phyloP scores from a whole-genome alignment of 2,329 filamentous ascomycete species.

The Beauveria asiatica region DNA sequence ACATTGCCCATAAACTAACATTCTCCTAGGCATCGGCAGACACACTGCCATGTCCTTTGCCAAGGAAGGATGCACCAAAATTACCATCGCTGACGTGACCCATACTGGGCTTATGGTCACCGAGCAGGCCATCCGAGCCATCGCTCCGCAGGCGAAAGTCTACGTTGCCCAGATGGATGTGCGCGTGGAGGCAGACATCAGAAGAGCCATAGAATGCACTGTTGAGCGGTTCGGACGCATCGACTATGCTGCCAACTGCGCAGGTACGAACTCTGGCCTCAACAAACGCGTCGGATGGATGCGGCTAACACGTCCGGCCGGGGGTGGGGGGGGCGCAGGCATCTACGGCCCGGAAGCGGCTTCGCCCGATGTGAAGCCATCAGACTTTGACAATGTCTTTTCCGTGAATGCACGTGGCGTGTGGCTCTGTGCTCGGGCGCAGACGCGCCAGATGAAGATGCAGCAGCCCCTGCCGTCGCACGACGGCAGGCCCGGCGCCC shows the following conservation, averaged over 20 bases:
- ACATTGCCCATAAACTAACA: not conserved
- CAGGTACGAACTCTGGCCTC: slow-evolving; percentile 19
- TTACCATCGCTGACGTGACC: slow-evolving; percentile 33
- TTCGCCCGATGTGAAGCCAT: slow-evolving; percentile 25
- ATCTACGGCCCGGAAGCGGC: slow-evolving; percentile 28
- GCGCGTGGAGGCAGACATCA: slow-evolving; percentile 25
- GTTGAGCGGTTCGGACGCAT: slow-evolving; percentile 30
- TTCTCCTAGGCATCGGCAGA: slow-evolving; percentile 31
- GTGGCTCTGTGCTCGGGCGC: slow-evolving; percentile 36
- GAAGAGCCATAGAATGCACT: slow-evolving; percentile 23
- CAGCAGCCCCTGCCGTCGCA: slow-evolving; percentile 34
- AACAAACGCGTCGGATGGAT: not conserved
- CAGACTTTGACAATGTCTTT: slow-evolving; percentile 35
- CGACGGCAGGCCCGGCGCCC: slow-evolving; percentile 31
- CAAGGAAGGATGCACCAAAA: slow-evolving; percentile 32
- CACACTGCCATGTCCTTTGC: slow-evolving; percentile 35
- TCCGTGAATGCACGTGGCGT: slow-evolving; percentile 34
- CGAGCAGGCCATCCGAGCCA: slow-evolving; percentile 19
- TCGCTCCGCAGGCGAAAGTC: slow-evolving; percentile 20
- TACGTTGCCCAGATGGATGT: slow-evolving; percentile 26
- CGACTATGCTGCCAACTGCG: slow-evolving; percentile 39
- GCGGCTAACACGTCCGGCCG: not conserved
- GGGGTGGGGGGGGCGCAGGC: slow-evolving; percentile 15
- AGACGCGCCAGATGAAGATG: slow-evolving; percentile 33
- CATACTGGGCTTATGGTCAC: slow-evolving; percentile 25